Conservation (phyloP, 768 basidiomycete species). For the Mycena floridula region DNA sequence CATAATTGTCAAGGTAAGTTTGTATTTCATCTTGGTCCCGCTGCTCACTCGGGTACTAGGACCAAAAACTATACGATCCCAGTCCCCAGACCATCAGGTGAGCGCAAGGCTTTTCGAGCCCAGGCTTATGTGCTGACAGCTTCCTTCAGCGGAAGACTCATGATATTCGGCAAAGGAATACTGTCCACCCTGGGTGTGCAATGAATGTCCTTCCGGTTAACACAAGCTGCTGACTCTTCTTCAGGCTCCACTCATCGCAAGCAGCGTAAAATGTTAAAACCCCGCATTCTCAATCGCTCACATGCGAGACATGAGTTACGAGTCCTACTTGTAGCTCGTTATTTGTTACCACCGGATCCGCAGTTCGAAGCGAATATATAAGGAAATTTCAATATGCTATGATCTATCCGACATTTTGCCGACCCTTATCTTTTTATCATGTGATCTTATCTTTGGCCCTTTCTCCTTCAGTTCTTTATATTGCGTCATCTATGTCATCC, state of each 20-base stretch:
- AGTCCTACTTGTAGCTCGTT: too few relatives aligned
- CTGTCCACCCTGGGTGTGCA: slow-evolving; percentile 4
- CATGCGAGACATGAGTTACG: slow-evolving; percentile 21
- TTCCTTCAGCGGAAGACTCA: slow-evolving; percentile 9
- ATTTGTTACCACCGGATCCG: too few relatives aligned
- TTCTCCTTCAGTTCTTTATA: too few relatives aligned
- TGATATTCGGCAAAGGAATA: too few relatives aligned
- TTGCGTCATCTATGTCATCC: too few relatives aligned
- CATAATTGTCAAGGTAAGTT: slow-evolving; percentile 13
- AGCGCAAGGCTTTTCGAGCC: not conserved
- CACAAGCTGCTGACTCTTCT: slow-evolving; percentile 10
- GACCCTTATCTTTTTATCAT: too few relatives aligned
- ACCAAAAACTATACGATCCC: slow-evolving; percentile 19
- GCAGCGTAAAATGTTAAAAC: slow-evolving; percentile 27
- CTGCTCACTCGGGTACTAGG: slow-evolving; percentile 5
- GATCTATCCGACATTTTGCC: too few relatives aligned
- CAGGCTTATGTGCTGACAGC: slow-evolving; percentile 1
- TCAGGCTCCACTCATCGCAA: slow-evolving; percentile 20
- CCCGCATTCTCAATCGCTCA: slow-evolving; percentile 25
- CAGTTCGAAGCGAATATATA: too few relatives aligned
- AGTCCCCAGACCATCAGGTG: slow-evolving; percentile 13
- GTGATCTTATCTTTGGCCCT: too few relatives aligned
- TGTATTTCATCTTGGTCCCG: not conserved
- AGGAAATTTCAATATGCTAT: too few relatives aligned
- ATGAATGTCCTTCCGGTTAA: slow-evolving; percentile 16